Evolutionary conservation across 805 yeast species (phyloP), one percentile per base, ranked within the genome.

Genomic region (Saccharomycopsis sp.): DNA sequence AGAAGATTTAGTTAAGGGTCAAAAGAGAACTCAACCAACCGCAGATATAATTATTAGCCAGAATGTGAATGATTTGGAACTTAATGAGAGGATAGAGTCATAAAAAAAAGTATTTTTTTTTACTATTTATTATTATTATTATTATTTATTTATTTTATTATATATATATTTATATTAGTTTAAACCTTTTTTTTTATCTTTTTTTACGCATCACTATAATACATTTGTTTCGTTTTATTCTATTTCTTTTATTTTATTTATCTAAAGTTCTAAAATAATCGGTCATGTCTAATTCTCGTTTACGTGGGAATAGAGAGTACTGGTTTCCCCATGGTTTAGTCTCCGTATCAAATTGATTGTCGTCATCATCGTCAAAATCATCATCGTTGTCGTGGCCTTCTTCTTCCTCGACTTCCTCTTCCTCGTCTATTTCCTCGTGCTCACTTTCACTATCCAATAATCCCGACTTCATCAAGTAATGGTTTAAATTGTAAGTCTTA

Each of bases 1-100:
- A 43, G 87, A 85, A 55, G 71, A 68, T 32, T 77, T 73, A 48
- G 89, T 81, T 21, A 52, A 65, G 38, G 45, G 54, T 53, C 47
- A 21, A 41, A 59, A 40, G 56, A 34, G 16, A 17, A 41, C 20
- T 16, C 14, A 27, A 8, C 7, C 7, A 9, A n/a, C 5, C 23
- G 20, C 16, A 19, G 20, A 38, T n/a, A 42, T 38, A 19, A 24
- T 26, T n/a, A 45, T 45, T 2, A 29, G 44, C 19, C 20, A 45
- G 35, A 40, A 45, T 32, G 48, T 45, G 2, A 38, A 40, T 21
- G 41, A 40, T 23, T 33, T 45, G 29, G 48, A 35, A 26, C 35
- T 45, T 19, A 45, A 45, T 27, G 35, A 31, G 35, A 17, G 35
- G 8, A 20, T 31, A 5, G 35, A 20, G 11, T n/a, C n/a, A n/a